A percentile compares a stretch with the other conserved stretches of the same genome.
Conservation (phyloP, 2,329 filamentous ascomycete genomes). For the Xylogone sp. region DNA sequence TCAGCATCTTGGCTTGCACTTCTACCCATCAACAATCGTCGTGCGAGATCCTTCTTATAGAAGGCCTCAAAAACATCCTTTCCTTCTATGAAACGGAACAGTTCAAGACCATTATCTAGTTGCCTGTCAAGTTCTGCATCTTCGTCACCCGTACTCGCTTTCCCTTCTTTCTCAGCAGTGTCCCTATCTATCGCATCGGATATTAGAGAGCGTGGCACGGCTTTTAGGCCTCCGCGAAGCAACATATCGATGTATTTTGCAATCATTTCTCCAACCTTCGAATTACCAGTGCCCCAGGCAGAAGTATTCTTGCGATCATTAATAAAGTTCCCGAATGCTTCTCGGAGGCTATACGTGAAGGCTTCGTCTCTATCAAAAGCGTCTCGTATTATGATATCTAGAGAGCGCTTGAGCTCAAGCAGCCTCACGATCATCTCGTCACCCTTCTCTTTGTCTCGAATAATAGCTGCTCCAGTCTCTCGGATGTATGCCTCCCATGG, state of each 20-base stretch:
- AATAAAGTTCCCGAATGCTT: constrained; percentile 86
- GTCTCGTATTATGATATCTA: constrained; percentile 73
- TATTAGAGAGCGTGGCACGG: constrained; percentile 66
- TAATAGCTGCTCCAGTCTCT: constrained; percentile 68
- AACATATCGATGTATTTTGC: constrained; percentile 94
- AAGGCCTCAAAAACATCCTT: constrained; percentile 98
- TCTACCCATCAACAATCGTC: constrained; percentile 83
- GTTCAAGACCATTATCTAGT: constrained; percentile 84
- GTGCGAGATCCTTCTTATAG: constrained; percentile 95
- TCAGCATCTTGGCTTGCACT: constrained; percentile 95
- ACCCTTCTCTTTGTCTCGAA: constrained; percentile 73
- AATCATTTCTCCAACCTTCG: constrained; percentile 97
- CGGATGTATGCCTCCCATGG: constrained; percentile 81
- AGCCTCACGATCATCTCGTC: constrained; percentile 85
- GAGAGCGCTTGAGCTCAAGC: constrained; percentile 72
- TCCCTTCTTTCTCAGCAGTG: constrained; percentile 56
- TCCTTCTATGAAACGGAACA: constrained; percentile 95
- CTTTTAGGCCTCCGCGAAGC: constrained; percentile 82
- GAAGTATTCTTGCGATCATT: constrained; percentile 76
- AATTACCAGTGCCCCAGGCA: constrained; percentile 75
- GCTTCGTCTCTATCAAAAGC: constrained; percentile 76
- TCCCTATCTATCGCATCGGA: constrained; percentile 57
- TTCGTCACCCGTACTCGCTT: constrained; percentile 73
- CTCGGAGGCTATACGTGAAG: constrained; percentile 73
- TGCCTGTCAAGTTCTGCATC: constrained; percentile 90